Base-by-base conservation (phyloP, 2,329 filamentous ascomycete species). In the Pseudohalonectria lignicola region DNA sequence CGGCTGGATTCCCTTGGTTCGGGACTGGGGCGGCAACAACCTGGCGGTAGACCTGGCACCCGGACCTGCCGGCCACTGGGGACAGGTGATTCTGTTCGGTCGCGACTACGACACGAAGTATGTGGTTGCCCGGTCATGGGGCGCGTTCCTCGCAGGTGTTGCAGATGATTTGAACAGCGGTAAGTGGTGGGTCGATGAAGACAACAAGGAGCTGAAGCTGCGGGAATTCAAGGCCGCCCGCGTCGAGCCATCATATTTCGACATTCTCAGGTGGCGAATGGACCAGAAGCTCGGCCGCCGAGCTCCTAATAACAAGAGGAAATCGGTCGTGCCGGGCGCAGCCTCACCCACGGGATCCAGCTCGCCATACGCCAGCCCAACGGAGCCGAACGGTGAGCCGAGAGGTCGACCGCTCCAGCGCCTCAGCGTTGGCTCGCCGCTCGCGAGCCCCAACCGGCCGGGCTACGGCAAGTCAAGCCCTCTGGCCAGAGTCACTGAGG, bases 91-190 rank as follows among this genome's bases (percentile, higher is more conserved):
- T 52, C 73, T 98, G 44, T 95, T 94, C 57, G 92, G 92, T 36
- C 86, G 92, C 43, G 92, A 98, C 63, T 98, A 94, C 61, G 92
- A 98, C 56, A 94, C 86, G 61, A 98, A 98, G 65, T 98, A 94
- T 55, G 92, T 98, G 6, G 74, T 98, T 40, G 85, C 92, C 21
- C 79, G 85, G 43, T 96, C 90, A 1, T 98, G 92, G 92, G 76
- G 79, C 13, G 74, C 82, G 9, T 88, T 98, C 54, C 63, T 98
- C 16, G 87, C 87, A 36, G 75, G 79, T 23, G 75, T 95, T 6
- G 87, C 92, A 21, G 92, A 98, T 53, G 92, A 98, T 53, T 67
- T 98, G 51, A 78, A 75, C 63, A 92, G 85, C 48, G 84, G 86
- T 45, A 93, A 94, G 60, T 88, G 86, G 69, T 84, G 78, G 51